Evolutionary conservation across 345 rosid species (phyloP), one percentile per base, ranked within the genome.

Genomic region (Eutrema yunnanense): DNA sequence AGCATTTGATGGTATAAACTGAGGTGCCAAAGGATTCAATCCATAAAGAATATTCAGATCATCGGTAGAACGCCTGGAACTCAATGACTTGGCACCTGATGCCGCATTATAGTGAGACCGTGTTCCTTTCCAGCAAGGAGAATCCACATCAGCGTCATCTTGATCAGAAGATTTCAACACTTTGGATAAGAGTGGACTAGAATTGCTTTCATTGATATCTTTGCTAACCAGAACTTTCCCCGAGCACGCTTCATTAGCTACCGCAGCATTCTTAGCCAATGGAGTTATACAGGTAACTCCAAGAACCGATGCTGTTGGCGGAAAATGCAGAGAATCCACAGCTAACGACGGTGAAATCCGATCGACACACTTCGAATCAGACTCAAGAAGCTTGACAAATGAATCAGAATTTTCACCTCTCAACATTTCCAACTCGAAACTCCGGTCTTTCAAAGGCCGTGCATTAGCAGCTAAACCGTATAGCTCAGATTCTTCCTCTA

Each of bases 71-170:
- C 59, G 71, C 56, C 62, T 78, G 48, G 56, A 61, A 65, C 40
- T 67, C 52, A 52, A 16, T 16, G 77, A 67, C 46, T 29, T 53
- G 19, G 66, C 36, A 65, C 44, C 61, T 41, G 29, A 53, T 50
- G 43, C 74, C 0, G 56, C 50, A 49, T 42, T 38, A 19, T 49
- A 54, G 34, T 26, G n/a, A 44, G 26, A 56, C 38, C 13, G 56
- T 37, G 64, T 76, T 78, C 89, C 86, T 80, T 62, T 81, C 86
- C 86, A 85, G 72, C 86, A 83, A 36, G 89, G 86, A 64, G 89
- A 85, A 80, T 87, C 92, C 65, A 83, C 62, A 48, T 83, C 86
- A 62, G 68, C 49, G 26, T 86, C 86, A 40, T 73, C 72, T 52
- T 61, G 50, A 1, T 79, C 80, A 30, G 29, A 30, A 36, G 78